Percentiles rank a stretch among this genome's conserved stretches.
Conservation (phyloP, 2,329 filamentous ascomycete genomes). For the Knoxdaviesia capensis region DNA sequence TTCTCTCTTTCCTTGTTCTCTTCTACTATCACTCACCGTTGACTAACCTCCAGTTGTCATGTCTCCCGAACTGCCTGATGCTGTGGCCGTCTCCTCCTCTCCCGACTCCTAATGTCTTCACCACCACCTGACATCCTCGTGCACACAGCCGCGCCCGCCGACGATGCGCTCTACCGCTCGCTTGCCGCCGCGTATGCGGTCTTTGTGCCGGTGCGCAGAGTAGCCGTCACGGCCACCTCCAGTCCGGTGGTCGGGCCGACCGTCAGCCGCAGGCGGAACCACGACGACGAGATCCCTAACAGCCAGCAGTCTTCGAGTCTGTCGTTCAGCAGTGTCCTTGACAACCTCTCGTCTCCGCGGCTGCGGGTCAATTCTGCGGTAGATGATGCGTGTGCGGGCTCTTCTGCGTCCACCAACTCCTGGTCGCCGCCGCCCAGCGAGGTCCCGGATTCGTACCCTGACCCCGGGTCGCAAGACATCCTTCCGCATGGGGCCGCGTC, state of each 20-base stretch:
- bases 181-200: constrained; percentile 29
- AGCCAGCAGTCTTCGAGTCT: constrained; percentile 19
- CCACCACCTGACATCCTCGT: constrained; percentile 24
- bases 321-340: constrained; percentile 23
- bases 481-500: too few species aligned
- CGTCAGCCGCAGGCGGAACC: constrained; percentile 9
- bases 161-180: constrained; percentile 28
- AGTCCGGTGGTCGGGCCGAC: background rate
- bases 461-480: background rate
- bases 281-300: constrained; percentile 23
- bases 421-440: constrained; percentile 22
- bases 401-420: constrained; percentile 1
- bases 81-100: constrained; percentile 9
- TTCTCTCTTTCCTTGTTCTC: background rate
- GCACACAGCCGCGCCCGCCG: constrained; percentile 29
- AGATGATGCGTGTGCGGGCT: background rate
- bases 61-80: constrained; percentile 9
- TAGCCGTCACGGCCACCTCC: background rate
- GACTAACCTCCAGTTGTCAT: background rate
- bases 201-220: constrained; percentile 16
- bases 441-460: constrained; percentile 32
- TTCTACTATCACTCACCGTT: too few species aligned
- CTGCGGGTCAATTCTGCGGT: constrained; percentile 4
- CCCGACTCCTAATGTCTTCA: too few species aligned
- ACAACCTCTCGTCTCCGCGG: constrained; percentile 19